Base-by-base conservation (phyloP, 805 yeast species). In the Starmerella gropengiesseri region DNA sequence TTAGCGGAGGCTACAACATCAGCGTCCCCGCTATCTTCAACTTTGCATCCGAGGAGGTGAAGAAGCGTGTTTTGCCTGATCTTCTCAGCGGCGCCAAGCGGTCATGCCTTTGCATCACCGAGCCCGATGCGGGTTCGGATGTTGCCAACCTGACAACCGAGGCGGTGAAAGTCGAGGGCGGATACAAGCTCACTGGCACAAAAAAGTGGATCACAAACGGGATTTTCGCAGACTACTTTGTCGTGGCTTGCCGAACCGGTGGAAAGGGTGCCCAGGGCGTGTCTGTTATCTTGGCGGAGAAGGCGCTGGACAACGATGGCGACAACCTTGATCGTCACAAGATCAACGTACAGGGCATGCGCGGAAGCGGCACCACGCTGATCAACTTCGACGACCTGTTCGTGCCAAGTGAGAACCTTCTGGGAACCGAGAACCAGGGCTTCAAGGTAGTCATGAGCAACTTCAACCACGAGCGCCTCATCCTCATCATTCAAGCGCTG, bases 171-270 rank as follows among this genome's bases (percentile, higher is more conserved):
- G 53, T 62, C 27, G 56, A 55, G n/a, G 67, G 64, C 34, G 69
- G 69, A 28, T 65, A 51, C 50, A 51, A 61, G 31, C 63, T 65
- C 40, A 64, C 58, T 47, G 70, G 70, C 29, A 63, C 63, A 42
- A 65, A 65, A 58, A 66, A 65, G 53, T 65, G 70, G 70, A 65
- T 65, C 58, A 66, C 70, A 41, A 66, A 66, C 49, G 69, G 70
- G 30, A 53, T 63, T 37, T 63, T 62, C 55, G 48, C 66, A 21
- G 70, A 65, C 53, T 65, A 64, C 56, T 65, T 65, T 53, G 62
- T 68, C 8, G 65, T 62, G 16, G 70, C 70, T 16, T 66, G 63
- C 39, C 64, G 70, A 35, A 66, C 70, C n/a, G 70, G 70, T 22
- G 62, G 60, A 22, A 48, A 49, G 8, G 68, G 68, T 30, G 60